phyloP scores from a whole-genome alignment of 768 basidiomycete genomes.

The Mycena belliarum region DNA sequence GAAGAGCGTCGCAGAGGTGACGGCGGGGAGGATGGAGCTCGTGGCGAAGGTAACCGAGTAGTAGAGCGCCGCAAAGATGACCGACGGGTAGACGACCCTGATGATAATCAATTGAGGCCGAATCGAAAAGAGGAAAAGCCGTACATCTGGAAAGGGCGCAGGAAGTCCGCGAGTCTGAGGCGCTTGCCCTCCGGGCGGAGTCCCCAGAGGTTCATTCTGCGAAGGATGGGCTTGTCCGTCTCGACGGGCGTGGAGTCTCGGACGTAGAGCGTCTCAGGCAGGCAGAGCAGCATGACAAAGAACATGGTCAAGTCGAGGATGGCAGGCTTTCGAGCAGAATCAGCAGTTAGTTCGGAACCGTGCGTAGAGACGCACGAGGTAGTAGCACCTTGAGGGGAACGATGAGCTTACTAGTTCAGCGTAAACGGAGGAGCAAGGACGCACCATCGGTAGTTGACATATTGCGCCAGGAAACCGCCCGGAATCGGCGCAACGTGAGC shows the following conservation, averaged over 20 bases:
- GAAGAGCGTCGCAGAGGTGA: constrained; percentile 24
- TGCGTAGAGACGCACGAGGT: constrained; percentile 6
- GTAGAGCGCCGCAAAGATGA: constrained; percentile 20
- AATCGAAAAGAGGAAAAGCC: not conserved
- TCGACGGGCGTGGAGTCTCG: constrained; percentile 11
- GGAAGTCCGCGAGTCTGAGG: constrained; percentile 14
- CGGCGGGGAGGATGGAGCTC: constrained; percentile 21
- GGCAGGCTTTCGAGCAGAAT: constrained; percentile 2
- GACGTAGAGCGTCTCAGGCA: constrained; percentile 20
- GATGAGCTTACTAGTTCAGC: not conserved
- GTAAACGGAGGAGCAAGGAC: not conserved
- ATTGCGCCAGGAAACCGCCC: constrained; percentile 16
- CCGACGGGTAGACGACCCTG: constrained; percentile 18
- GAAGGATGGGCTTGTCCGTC: constrained; percentile 13
- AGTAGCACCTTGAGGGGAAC: constrained; percentile 16
- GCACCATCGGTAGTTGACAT: constrained; percentile 15
- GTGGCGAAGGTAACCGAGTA: constrained; percentile 16
- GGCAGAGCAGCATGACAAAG: constrained; percentile 23
- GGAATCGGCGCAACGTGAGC: constrained; percentile 21
- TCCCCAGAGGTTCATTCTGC: constrained; percentile 14
- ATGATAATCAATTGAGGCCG: not conserved
- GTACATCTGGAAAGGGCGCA: constrained; percentile 20
- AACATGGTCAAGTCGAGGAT: constrained; percentile 21
- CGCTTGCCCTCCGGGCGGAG: constrained; percentile 19
- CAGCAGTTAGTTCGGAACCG: too few relatives aligned